Evolutionary conservation across 208 protist species (phyloP), one percentile per base, ranked within the genome.

Genomic region (Kentomonas sorsogonicus): DNA sequence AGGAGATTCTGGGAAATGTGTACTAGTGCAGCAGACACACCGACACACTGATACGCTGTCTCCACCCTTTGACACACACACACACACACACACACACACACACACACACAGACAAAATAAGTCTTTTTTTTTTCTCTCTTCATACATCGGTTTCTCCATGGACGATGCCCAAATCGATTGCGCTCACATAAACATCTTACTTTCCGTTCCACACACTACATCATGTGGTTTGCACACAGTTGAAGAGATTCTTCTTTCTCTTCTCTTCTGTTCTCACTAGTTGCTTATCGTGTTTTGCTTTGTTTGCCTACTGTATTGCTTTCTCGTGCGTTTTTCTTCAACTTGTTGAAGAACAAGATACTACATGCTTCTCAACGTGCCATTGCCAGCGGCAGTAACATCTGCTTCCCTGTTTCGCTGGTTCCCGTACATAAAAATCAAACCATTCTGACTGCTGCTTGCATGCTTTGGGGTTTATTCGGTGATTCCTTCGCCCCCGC

Each of bases 11-110:
- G 33, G 50, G 61, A 22, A 45, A 62, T 0, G 60, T 86, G 10
- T 86, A 70, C 48, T 86, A 53, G 63, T 15, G 56, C 27, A 16
- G 18, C 1, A 26, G 39, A 20, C 40, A 45, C 9, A 45, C 15
- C 9, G 13, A 11, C 40, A 45, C 40, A 22, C 40, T 4, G 9
- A 20, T 4, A 45, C 40, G 18, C 40, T 10, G 6, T 57, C 52
- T 45, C 10, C 18, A 25, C 25, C n/a, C 38, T 50, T 40, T 6
- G 7, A n/a, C 22, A 9, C 20, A 31, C 31, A 40, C 48, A 34
- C 48, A 26, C 18, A 45, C 40, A 45, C 40, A 45, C 40, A 45
- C 40, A 45, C 40, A 45, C 40, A 45, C 40, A 45, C 40, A 45
- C 10, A 22, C 53, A 23, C 34, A 61, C 44, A 45, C 33, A 61